phyloP scores from a whole-genome alignment of 1,284 basidiomycete genomes.

The Cryptococcus sp. region DNA sequence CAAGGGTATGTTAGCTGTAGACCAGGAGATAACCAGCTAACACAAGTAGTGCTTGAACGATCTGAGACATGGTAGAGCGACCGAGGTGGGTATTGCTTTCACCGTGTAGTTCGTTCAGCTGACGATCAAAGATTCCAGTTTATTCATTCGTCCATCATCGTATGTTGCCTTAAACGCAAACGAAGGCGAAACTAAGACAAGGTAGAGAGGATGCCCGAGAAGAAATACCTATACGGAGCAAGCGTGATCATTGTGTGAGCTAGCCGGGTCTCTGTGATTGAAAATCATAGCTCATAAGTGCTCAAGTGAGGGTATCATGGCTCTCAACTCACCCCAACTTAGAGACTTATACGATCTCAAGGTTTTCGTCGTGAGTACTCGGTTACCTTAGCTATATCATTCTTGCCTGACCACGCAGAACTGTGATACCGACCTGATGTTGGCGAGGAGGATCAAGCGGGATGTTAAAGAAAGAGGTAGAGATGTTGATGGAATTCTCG shows the following conservation, averaged over 20 bases:
- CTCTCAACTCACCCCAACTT: constrained; percentile 72
- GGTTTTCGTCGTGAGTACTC: constrained; percentile 50
- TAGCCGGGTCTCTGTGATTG: too few relatives aligned
- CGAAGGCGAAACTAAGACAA: neutral
- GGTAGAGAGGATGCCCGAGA: constrained; percentile 67
- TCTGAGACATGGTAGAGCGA: constrained; percentile 67
- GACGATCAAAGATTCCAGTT: constrained; percentile 62
- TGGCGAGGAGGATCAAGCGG: constrained; percentile 81
- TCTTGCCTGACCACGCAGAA: constrained; percentile 43
- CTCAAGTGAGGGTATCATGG: constrained; percentile 77
- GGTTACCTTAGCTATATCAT: too few relatives aligned
- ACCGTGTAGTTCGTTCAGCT: neutral
- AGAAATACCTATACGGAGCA: constrained; percentile 89
- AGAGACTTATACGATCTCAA: constrained; percentile 87
- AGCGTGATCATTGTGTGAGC: constrained; percentile 78
- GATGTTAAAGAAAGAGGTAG: constrained; percentile 85
- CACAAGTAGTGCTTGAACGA: constrained; percentile 67
- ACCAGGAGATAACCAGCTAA: neutral
- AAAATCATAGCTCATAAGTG: constrained; percentile 9
- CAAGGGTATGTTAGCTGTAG: constrained; percentile 52
- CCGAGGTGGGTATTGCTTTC: constrained; percentile 31
- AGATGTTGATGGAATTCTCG: constrained; percentile 77
- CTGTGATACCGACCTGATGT: constrained; percentile 95
- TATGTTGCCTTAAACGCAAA: constrained; percentile 9
- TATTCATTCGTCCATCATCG: constrained; percentile 90